Base-by-base conservation (phyloP, 129 eudicot species). In the Smallanthus sonchifolius region DNA sequence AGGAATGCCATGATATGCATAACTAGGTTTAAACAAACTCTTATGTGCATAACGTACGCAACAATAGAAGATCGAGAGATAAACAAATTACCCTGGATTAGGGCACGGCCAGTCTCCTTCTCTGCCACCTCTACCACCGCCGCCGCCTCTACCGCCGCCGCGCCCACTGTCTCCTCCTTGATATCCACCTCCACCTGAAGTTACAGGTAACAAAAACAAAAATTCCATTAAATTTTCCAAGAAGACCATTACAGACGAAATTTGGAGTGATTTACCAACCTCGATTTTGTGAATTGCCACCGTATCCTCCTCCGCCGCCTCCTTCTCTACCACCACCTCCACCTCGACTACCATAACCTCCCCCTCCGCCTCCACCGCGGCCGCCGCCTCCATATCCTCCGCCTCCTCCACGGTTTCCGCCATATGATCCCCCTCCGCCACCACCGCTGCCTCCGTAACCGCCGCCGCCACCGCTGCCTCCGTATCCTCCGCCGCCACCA, bases 71-170 rank as follows among this genome's bases (percentile, higher is more conserved):
- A 81, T 81, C 52, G 37, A 45, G 2, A 39, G 38, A 10, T 16
- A 61, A 60, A 80, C 42, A 60, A 13, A 17, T 54, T 80, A 95
- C 99, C 94, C 86, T 0, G 93, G 86, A 65, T 91, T 86, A 77
- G 99, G 97, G 82, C 99, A 95, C 42, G 84, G 96, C 99, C 99
- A 95, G 57, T 95, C 99, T n/a, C 99, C 99, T 8, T 91, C 99
- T 81, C 94, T 85, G 69, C 97, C 96, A 34, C 98, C 84, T 37
- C 97, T 96, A n/a, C 95, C 89, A 43, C 96, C 95, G n/a, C 98
- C 85, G 3, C 94, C 75, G 8, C 90, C 74, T 30, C 95, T 64
- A n/a, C 90, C 76, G 0, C 86, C 86, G 0, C 88, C 85, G 0
- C 92, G 64, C 13, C 89, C 84, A 14, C 87, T 82, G 28, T 80